phyloP scores from a whole-genome alignment of 345 rosid genomes.

The Arabis alpina region DNA sequence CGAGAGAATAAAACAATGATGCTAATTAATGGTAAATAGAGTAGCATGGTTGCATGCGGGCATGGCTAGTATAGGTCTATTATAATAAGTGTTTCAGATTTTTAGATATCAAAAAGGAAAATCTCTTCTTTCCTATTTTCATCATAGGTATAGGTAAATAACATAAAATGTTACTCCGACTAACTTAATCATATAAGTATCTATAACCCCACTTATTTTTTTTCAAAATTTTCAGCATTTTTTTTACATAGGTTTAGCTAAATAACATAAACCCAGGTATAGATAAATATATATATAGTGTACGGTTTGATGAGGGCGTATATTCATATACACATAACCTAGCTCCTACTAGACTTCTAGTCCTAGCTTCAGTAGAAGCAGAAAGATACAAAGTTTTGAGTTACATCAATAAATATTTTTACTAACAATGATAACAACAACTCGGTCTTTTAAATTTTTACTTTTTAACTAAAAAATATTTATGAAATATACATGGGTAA shows the following conservation, averaged over 20 bases:
- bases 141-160: constrained; percentile 30
- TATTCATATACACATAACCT: constrained; percentile 17
- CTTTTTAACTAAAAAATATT: neutral
- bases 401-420: constrained; percentile 34
- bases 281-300: neutral
- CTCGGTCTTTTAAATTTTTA: constrained; percentile 28
- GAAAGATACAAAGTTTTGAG: constrained; percentile 41
- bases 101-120: constrained; percentile 39
- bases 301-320: constrained; percentile 17
- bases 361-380: constrained; percentile 39
- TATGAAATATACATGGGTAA: constrained; percentile 2
- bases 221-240: neutral
- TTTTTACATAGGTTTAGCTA: neutral
- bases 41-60: constrained; percentile 40
- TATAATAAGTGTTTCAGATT: constrained; percentile 32
- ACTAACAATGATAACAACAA: constrained; percentile 41
- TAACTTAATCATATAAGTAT: neutral
- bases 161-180: constrained; percentile 10
- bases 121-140: constrained; percentile 40
- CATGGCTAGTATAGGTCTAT: constrained; percentile 35
- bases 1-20: constrained; percentile 24
- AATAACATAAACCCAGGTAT: neutral
- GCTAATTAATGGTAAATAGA: constrained; percentile 23
- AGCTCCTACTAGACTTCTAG: constrained; percentile 31
- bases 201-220: neutral